These are phyloP conservation scores for Vicia faba DNA, from an alignment of 306 rosid genomes.

Conservation along the genomic window DNA sequence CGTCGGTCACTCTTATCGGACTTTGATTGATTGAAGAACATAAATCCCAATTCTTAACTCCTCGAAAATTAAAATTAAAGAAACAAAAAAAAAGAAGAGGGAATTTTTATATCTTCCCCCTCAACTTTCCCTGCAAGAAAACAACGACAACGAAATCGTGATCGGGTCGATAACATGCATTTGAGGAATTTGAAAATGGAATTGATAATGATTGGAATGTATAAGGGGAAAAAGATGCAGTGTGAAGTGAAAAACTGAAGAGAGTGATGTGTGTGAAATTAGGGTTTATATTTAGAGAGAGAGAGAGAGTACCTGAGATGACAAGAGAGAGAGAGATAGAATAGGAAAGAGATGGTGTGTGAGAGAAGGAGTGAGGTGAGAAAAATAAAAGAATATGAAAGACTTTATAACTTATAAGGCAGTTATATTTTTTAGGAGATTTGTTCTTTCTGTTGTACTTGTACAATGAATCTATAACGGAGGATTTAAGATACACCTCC, in stretches of 20 bases:
- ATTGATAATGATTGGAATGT: neutral
- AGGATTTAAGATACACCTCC: too few species aligned
- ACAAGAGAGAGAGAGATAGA: neutral
- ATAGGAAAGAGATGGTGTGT: constrained; percentile 6
- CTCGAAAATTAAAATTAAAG: constrained; percentile 37
- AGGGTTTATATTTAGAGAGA: constrained; percentile 50
- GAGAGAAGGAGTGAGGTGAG: neutral
- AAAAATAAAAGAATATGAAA: too few species aligned
- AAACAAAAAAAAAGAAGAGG: neutral
- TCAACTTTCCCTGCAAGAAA: constrained; percentile 59
- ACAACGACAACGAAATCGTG: constrained; percentile 48
- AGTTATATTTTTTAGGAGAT: too few species aligned
- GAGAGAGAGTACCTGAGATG: neutral
- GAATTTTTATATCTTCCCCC: neutral
- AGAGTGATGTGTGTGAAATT: constrained; percentile 47
- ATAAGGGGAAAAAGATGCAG: neutral
- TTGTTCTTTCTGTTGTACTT: too few species aligned
- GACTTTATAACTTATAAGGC: too few species aligned
- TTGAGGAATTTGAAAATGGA: neutral
- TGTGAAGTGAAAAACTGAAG: neutral
- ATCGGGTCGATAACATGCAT: constrained; percentile 3
- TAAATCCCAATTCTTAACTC: constrained; percentile 77
- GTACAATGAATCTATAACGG: too few species aligned
- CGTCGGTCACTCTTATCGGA: constrained; percentile 83
- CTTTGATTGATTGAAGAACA: constrained; percentile 98